These are phyloP conservation scores for Arabidopsis lyrata DNA, from an alignment of 441 rosid genomes.

Conservation along the genomic window DNA sequence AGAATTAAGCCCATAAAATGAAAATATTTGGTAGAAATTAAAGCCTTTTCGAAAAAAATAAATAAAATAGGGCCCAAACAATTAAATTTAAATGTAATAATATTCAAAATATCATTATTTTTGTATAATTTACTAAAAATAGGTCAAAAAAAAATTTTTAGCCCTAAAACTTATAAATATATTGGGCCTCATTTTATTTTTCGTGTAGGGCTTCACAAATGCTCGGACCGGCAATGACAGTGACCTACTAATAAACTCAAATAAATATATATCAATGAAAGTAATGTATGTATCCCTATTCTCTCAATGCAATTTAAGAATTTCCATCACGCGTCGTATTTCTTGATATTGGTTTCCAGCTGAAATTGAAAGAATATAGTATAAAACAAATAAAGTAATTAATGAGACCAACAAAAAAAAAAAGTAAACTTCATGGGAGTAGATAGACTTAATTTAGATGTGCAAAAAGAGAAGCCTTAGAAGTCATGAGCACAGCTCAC, in stretches of 20 bases:
- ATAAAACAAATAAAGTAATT: constrained; percentile 3
- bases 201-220: too few species aligned
- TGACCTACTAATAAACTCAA: background rate
- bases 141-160: too few species aligned
- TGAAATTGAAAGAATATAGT: constrained; percentile 6
- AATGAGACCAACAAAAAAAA: background rate
- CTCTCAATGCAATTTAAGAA: constrained; percentile 18
- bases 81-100: too few species aligned
- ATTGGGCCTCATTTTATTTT: too few species aligned
- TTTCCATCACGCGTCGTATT: background rate
- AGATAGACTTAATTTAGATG: constrained; percentile 38
- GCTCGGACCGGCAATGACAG: too few species aligned
- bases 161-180: too few species aligned
- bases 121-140: too few species aligned
- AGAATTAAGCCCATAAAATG: too few species aligned
- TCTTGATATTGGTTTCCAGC: constrained; percentile 35
- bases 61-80: too few species aligned
- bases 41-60: too few species aligned
- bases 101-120: too few species aligned
- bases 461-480: constrained; percentile 27
- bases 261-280: background rate
- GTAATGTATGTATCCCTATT: constrained; percentile 1
- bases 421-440: constrained; percentile 31
- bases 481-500: constrained; percentile 42
- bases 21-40: too few species aligned